These are phyloP conservation scores for Metschnikowia colocasiae DNA, from an alignment of 805 yeast genomes.

Conservation along the genomic window DNA sequence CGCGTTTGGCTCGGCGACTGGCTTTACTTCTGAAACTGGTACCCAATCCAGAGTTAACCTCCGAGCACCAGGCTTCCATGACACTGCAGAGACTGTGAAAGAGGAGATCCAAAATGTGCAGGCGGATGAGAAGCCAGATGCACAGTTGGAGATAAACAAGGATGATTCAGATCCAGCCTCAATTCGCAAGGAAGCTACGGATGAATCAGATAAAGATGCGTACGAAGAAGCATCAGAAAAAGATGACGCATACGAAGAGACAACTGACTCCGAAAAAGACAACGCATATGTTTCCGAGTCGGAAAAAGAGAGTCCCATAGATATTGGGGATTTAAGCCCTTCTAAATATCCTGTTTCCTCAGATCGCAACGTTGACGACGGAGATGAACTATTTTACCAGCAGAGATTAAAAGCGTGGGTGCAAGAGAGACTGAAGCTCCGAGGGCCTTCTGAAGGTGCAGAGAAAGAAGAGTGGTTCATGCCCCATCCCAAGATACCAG, in stretches of 20 bases:
- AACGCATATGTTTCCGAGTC: background rate
- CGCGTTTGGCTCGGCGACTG: conserved; percentile 75
- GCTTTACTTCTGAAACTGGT: conserved; percentile 36
- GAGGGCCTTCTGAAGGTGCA: conserved; percentile 19
- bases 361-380: conserved; percentile 64
- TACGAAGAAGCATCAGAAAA: background rate
- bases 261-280: background rate
- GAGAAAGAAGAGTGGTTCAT: conserved; percentile 55
- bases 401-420: conserved; percentile 61
- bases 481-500: conserved; percentile 75
- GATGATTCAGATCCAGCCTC: background rate
- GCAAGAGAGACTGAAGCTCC: conserved; percentile 43
- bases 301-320: background rate
- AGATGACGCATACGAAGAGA: background rate
- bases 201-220: background rate
- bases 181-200: background rate
- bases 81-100: background rate
- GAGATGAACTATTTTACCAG: conserved; percentile 65
- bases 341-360: background rate
- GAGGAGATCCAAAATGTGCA: background rate
- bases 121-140: background rate
- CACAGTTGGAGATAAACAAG: too few relatives aligned
- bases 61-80: conserved; percentile 47
- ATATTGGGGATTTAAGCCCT: background rate
- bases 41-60: conserved; percentile 41